These are phyloP conservation scores for Metschnikowia borealis DNA, from an alignment of 805 yeast species.

Conservation along the genomic window DNA sequence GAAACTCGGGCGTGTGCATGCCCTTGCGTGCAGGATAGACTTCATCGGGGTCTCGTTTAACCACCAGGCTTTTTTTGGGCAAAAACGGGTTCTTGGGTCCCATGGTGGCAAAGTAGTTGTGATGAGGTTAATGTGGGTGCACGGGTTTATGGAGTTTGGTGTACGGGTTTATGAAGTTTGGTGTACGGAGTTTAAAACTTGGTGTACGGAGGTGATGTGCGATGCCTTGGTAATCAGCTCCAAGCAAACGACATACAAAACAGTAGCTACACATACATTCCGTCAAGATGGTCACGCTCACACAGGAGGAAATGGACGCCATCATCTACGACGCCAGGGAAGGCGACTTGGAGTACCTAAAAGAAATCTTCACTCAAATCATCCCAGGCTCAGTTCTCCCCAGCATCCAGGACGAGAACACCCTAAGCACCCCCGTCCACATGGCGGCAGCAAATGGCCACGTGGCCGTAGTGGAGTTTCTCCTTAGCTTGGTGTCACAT, in stretches of 20 bases:
- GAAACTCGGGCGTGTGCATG: slow-evolving; percentile 28
- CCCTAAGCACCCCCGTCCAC: slow-evolving; percentile 77
- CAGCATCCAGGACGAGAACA: slow-evolving; percentile 56
- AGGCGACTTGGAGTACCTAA: slow-evolving; percentile 77
- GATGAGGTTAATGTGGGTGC: background rate
- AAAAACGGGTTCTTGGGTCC: slow-evolving; percentile 30
- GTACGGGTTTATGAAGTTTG: slow-evolving; percentile 1
- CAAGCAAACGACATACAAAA: background rate
- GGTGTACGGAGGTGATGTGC: background rate
- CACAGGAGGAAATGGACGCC: slow-evolving; percentile 79
- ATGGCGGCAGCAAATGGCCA: slow-evolving; percentile 98
- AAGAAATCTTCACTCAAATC: slow-evolving; percentile 59
- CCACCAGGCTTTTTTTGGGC: slow-evolving; percentile 24
- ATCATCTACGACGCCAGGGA: slow-evolving; percentile 79
- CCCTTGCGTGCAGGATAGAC: slow-evolving; percentile 33
- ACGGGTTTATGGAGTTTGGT: background rate
- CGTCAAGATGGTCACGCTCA: slow-evolving; percentile 22
- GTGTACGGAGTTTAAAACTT: background rate
- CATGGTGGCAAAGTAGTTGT: background rate
- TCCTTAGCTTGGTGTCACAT: slow-evolving; percentile 47
- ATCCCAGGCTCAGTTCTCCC: slow-evolving; percentile 39
- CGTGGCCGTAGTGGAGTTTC: slow-evolving; percentile 55
- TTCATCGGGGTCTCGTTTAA: slow-evolving; percentile 29
- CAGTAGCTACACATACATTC: no score
- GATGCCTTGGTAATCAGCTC: background rate